Conservation (phyloP, 331 rosid genomes). For the Pyracantha coccinea region DNA sequence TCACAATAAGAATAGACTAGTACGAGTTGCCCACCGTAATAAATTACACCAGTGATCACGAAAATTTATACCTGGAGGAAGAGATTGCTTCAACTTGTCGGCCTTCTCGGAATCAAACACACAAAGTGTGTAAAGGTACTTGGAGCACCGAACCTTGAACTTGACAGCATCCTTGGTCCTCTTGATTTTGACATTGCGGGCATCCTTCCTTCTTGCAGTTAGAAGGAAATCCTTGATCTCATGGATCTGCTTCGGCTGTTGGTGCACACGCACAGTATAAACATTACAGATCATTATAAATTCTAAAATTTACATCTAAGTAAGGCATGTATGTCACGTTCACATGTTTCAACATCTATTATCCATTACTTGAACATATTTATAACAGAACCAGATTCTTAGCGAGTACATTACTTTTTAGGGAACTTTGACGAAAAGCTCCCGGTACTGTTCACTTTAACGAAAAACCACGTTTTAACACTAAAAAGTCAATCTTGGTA, state of each 20-base stretch:
- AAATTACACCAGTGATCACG: neutral
- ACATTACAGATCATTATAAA: neutral
- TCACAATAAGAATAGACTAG: no score
- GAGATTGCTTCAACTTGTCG: constrained; percentile 84
- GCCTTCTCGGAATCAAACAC: constrained; percentile 75
- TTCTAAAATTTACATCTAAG: neutral
- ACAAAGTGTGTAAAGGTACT: constrained; percentile 72
- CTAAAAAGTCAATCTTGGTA: no score
- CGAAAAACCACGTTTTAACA: no score
- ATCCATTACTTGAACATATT: neutral
- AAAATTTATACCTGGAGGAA: constrained; percentile 44
- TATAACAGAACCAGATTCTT: neutral
- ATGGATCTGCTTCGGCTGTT: constrained; percentile 78
- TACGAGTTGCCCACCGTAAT: no score
- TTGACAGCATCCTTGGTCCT: constrained; percentile 72
- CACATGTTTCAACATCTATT: neutral
- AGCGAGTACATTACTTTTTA: neutral
- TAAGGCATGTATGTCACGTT: neutral
- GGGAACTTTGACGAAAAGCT: no score
- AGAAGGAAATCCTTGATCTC: constrained; percentile 93
- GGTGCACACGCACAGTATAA: neutral
- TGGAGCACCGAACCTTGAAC: constrained; percentile 83
- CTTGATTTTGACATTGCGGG: constrained; percentile 69
- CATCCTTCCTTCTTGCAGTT: constrained; percentile 78
- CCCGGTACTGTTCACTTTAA: no score